Conservation (phyloP, 768 basidiomycete species). For the Termitomyces titanicus region DNA sequence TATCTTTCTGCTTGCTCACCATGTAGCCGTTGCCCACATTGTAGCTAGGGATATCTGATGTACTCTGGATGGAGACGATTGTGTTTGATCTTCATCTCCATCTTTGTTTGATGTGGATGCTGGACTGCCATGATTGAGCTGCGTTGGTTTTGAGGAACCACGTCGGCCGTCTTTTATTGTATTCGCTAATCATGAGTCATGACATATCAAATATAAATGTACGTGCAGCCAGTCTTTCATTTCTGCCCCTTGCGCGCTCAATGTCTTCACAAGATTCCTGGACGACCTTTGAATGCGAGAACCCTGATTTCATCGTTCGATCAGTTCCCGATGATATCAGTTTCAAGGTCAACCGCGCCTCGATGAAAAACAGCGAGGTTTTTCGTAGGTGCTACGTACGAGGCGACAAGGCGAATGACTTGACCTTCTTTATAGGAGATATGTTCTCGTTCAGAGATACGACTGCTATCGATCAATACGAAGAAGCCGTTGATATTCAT, state of each 20-base stretch:
- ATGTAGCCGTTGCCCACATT: constrained; percentile 18
- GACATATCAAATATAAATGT: background rate
- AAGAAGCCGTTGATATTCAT: constrained; percentile 45
- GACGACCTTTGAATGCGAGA: constrained; percentile 39
- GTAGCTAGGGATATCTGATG: constrained; percentile 32
- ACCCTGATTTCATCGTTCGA: constrained; percentile 54
- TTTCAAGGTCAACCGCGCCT: constrained; percentile 47
- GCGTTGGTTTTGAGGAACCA: constrained; percentile 4
- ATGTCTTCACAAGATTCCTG: constrained; percentile 21
- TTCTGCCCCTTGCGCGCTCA: background rate
- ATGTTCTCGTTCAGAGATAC: constrained; percentile 64
- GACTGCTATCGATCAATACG: constrained; percentile 15
- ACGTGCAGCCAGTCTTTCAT: background rate
- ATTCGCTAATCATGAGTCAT: background rate
- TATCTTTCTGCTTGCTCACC: constrained; percentile 20
- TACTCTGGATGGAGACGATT: constrained; percentile 28
- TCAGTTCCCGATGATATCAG: constrained; percentile 47
- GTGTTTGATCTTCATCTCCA: constrained; percentile 22
- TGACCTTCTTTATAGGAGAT: constrained; percentile 40
- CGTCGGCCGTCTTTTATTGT: too few relatives aligned
- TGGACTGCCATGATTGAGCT: constrained; percentile 7
- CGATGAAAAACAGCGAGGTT: constrained; percentile 53
- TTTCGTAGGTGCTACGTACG: constrained; percentile 46
- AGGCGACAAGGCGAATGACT: background rate
- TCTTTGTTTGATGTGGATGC: constrained; percentile 20